phyloP scores from a whole-genome alignment of 1,284 basidiomycete species.

The Melanopsichium pennsylvanicum region DNA sequence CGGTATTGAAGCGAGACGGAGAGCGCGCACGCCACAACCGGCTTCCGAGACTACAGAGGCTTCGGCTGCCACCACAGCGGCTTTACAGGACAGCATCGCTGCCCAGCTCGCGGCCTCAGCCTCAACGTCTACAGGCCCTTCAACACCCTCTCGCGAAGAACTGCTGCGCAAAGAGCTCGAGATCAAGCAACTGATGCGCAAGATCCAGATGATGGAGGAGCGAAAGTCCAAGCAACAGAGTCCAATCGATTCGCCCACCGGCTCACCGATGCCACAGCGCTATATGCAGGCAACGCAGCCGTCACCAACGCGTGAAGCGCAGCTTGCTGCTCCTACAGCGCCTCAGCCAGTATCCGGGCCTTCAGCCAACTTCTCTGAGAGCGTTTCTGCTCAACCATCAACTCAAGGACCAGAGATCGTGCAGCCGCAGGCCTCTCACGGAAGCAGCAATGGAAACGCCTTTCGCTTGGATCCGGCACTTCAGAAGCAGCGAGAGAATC shows the following conservation, averaged over 20 bases:
- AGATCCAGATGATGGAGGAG: constrained; percentile 36
- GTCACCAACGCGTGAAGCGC: not conserved
- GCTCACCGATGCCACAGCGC: constrained; percentile 15
- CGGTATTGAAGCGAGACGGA: constrained; percentile 9
- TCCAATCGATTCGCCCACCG: constrained; percentile 2
- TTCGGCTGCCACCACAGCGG: not conserved
- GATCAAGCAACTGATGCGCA: constrained; percentile 38
- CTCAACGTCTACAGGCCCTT: not conserved
- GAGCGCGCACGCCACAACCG: not conserved
- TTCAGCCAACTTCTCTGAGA: not conserved
- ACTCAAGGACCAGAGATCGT: not conserved
- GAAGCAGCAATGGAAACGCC: not conserved
- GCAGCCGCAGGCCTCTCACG: not conserved
- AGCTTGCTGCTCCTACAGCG: not conserved
- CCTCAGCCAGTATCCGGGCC: not conserved
- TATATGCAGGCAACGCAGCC: not conserved
- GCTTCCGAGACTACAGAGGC: not conserved
- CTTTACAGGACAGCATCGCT: not conserved
- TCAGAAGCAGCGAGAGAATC: constrained; percentile 25
- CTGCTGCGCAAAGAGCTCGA: constrained; percentile 41
- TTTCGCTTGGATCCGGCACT: constrained; percentile 24
- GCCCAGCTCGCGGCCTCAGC: constrained; percentile 9
- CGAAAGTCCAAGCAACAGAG: constrained; percentile 24
- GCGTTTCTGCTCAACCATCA: not conserved
- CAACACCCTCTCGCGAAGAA: constrained; percentile 31